Percentiles rank a stretch among this genome's conserved stretches.
Conservation (phyloP, 768 basidiomycete genomes). For the Psilocybe subaeruginosa region DNA sequence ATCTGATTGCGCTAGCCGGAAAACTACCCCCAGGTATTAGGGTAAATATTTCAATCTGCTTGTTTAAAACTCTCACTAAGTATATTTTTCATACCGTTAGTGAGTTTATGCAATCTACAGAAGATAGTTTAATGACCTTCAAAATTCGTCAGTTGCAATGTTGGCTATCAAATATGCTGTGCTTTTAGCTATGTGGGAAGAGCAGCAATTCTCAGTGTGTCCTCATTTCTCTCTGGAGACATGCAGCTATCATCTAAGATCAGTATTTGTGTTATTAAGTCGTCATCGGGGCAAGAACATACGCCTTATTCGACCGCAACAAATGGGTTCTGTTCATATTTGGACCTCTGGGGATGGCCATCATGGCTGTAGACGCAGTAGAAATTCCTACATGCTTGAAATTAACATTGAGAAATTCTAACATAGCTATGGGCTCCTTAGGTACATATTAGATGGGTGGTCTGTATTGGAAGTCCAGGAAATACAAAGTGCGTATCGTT, state of each 20-base stretch:
- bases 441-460: not conserved
- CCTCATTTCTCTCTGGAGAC: too few species aligned
- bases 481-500: not conserved
- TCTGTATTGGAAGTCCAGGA: not conserved
- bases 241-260: too few species aligned
- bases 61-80: too few species aligned
- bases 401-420: too few species aligned
- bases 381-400: not conserved
- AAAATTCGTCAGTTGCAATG: too few species aligned
- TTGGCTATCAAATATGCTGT: too few species aligned
- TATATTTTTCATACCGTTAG: too few species aligned
- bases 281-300: constrained; percentile 1
- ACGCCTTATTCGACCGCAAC: not conserved
- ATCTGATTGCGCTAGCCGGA: not conserved
- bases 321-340: not conserved
- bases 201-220: constrained; percentile 3
- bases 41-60: too few species aligned
- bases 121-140: too few species aligned
- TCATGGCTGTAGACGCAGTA: constrained; percentile 2
- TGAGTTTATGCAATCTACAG: too few species aligned
- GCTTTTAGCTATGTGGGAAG: constrained; percentile 11
- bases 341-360: not conserved
- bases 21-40: too few species aligned
- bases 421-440: not conserved
- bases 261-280: not conserved